These are phyloP conservation scores for Kluyveromyces aestuarii DNA, from an alignment of 805 yeast genomes.

Conservation along the genomic window DNA sequence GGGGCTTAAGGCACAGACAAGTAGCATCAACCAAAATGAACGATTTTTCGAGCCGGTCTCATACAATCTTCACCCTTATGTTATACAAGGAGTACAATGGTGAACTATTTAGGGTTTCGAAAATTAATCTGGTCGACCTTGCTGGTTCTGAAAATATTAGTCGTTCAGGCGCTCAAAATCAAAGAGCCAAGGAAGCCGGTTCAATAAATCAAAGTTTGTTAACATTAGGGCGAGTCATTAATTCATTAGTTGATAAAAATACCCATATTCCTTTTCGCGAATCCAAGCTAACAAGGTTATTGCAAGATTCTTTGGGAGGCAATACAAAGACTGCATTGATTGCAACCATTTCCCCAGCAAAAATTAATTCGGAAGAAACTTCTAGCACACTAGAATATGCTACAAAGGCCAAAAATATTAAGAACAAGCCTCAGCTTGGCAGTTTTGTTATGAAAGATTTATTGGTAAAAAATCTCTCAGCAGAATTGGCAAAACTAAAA, in stretches of 20 bases:
- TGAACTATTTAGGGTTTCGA: constrained; percentile 47
- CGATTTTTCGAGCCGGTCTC: constrained; percentile 66
- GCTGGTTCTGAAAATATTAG: constrained; percentile 93
- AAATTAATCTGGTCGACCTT: constrained; percentile 81
- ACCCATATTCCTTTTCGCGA: constrained; percentile 81
- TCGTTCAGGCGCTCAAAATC: constrained; percentile 79
- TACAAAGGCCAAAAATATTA: constrained; percentile 72
- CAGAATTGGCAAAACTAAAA: constrained; percentile 39
- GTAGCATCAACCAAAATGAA: constrained; percentile 70
- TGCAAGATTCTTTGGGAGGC: constrained; percentile 83
- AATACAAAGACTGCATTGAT: constrained; percentile 78
- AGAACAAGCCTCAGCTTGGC: constrained; percentile 61
- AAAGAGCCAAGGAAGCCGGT: constrained; percentile 89
- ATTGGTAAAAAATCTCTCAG: constrained; percentile 39
- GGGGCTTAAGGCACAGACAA: constrained; percentile 51
- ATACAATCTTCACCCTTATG: constrained; percentile 62
- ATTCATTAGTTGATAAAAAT: constrained; percentile 52
- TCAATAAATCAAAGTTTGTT: constrained; percentile 81
- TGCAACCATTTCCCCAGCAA: constrained; percentile 83
- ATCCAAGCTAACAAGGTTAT: constrained; percentile 62
- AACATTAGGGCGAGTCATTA: constrained; percentile 84
- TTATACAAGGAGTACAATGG: constrained; percentile 42
- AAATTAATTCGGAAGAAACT: constrained; percentile 69
- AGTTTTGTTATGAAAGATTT: constrained; percentile 46
- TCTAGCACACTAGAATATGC: constrained; percentile 83